A percentile compares a stretch with the other conserved stretches of the same genome.
Conservation (phyloP, 2,329 filamentous ascomycete genomes). For the Paraconiothyrium brasiliense region DNA sequence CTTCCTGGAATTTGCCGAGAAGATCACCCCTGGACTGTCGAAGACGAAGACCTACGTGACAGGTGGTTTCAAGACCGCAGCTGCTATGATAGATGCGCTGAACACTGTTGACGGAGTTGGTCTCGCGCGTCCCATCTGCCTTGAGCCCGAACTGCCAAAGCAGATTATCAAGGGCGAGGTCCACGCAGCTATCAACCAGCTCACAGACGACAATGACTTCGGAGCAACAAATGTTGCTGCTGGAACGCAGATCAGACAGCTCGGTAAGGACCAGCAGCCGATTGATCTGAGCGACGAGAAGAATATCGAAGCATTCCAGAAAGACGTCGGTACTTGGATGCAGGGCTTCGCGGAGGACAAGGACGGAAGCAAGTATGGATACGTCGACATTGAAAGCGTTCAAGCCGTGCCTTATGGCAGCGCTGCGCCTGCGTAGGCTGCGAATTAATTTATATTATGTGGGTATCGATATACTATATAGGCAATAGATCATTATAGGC, state of each 20-base stretch:
- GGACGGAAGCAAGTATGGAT: conserved; percentile 54
- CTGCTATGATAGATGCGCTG: conserved; percentile 68
- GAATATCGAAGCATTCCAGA: conserved; percentile 59
- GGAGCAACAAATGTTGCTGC: conserved; percentile 57
- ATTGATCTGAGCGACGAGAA: conserved; percentile 61
- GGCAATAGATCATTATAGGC: not conserved
- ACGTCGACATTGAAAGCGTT: conserved; percentile 54
- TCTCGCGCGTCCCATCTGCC: conserved; percentile 62
- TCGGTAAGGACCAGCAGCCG: conserved; percentile 63
- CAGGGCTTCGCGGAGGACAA: conserved; percentile 53
- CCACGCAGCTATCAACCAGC: conserved; percentile 57
- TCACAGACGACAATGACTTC: conserved; percentile 64
- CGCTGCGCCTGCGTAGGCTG: conserved; percentile 17
- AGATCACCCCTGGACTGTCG: conserved; percentile 62
- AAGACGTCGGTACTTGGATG: conserved; percentile 58
- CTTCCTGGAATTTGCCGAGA: conserved; percentile 68
- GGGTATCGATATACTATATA: not conserved
- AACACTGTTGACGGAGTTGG: conserved; percentile 68
- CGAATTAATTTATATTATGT: conserved; percentile 2
- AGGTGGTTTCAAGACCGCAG: conserved; percentile 64
- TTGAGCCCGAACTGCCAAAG: conserved; percentile 60
- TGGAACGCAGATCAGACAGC: conserved; percentile 62
- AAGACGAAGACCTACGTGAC: conserved; percentile 68
- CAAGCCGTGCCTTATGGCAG: conserved; percentile 50
- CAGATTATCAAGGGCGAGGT: conserved; percentile 57